Conservation (phyloP, 108 stramenopile genomes). For the Nitzschia sp. region DNA sequence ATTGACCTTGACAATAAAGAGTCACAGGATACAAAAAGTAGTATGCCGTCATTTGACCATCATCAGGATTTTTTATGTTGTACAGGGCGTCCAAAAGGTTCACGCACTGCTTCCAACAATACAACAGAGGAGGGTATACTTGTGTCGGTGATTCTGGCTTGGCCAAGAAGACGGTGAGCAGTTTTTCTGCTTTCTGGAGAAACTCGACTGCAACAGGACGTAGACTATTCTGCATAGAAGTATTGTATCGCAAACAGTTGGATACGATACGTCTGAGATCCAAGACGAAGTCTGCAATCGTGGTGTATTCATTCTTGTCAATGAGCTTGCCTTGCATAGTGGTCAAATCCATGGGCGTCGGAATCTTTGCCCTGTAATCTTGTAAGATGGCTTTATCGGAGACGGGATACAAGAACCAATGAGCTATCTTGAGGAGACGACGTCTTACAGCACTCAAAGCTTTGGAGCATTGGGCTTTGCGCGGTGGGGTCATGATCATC, state of each 20-base stretch:
- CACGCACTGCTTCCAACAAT: conserved; percentile 80
- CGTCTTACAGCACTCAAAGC: conserved; percentile 63
- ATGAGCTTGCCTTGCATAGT: conserved; percentile 65
- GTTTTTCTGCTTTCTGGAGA: conserved; percentile 53
- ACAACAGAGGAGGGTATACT: conserved; percentile 68
- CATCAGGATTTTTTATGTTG: conserved; percentile 63
- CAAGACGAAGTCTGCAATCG: conserved; percentile 60
- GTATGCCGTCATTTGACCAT: conserved; percentile 65
- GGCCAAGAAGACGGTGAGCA: conserved; percentile 63
- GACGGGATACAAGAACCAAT: conserved; percentile 72
- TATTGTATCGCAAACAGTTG: conserved; percentile 85
- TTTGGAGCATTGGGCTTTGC: conserved; percentile 67
- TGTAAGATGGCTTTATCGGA: conserved; percentile 67
- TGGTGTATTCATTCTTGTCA: conserved; percentile 64
- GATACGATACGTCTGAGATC: conserved; percentile 75
- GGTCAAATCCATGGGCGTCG: conserved; percentile 72
- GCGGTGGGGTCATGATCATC: conserved; percentile 45
- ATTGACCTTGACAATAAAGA: conserved; percentile 63
- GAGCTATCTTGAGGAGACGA: conserved; percentile 48
- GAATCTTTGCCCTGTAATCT: conserved; percentile 77
- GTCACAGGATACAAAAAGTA: conserved; percentile 79
- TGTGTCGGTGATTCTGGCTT: conserved; percentile 42
- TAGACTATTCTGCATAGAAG: conserved; percentile 55
- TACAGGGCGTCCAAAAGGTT: conserved; percentile 59
- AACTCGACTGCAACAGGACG: conserved; percentile 64